Evolutionary conservation across 352 stramenopile genomes (phyloP).

Genomic region (Pythium graminicola): DNA sequence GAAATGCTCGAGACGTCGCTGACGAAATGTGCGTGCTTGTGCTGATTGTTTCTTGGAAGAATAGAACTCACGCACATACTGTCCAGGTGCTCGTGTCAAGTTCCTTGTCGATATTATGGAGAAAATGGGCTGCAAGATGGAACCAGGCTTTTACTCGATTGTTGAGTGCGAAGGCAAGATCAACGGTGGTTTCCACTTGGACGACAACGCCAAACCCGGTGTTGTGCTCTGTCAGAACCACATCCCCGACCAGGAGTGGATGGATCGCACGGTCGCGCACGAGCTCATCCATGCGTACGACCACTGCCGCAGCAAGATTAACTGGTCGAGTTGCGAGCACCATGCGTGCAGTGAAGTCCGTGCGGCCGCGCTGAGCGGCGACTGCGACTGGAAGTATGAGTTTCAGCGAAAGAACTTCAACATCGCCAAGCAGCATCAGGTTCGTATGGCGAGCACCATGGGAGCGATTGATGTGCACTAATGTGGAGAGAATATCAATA

Average conservation of each 20-base stretch:
- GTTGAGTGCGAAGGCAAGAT: constrained; percentile 80
- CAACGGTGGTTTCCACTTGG: constrained; percentile 81
- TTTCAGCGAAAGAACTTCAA: constrained; percentile 90
- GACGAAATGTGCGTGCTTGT: constrained; percentile 50
- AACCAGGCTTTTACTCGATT: constrained; percentile 68
- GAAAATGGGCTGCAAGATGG: constrained; percentile 78
- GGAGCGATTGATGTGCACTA: constrained; percentile 2
- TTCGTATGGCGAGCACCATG: constrained; percentile 12
- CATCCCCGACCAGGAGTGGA: constrained; percentile 86
- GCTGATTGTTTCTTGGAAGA: not conserved
- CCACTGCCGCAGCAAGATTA: constrained; percentile 89
- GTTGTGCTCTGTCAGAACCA: constrained; percentile 89
- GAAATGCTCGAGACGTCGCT: constrained; percentile 64
- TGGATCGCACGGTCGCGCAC: constrained; percentile 89
- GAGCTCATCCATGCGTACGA: constrained; percentile 93
- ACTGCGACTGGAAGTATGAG: constrained; percentile 91
- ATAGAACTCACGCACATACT: not conserved
- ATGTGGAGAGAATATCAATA: constrained; percentile 18
- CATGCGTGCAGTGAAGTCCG: constrained; percentile 90
- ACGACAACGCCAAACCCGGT: constrained; percentile 62
- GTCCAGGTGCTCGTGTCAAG: constrained; percentile 61
- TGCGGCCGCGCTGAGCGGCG: constrained; percentile 73
- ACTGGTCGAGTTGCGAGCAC: constrained; percentile 91
- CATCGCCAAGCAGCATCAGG: constrained; percentile 85
- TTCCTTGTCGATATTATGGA: constrained; percentile 83